These are phyloP conservation scores for Typha latifolia DNA, from an alignment of 176 grass and related monocot genomes.

Conservation along the genomic window DNA sequence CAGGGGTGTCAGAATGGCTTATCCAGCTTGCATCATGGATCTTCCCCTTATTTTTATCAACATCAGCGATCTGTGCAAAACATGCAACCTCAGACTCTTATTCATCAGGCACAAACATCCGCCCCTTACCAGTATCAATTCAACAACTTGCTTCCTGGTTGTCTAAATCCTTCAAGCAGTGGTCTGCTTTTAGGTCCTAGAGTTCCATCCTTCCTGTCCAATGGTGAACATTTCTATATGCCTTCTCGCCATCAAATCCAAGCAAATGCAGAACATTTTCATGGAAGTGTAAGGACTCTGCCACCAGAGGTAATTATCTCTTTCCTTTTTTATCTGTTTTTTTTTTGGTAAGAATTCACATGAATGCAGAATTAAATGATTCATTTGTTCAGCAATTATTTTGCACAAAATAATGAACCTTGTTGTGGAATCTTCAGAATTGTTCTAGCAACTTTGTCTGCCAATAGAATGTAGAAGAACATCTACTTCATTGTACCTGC, in stretches of 20 bases:
- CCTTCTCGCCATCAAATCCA: constrained; percentile 19
- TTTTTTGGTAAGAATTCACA: neutral
- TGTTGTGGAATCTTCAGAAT: no score
- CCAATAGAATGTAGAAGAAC: no score
- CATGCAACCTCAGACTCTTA: constrained; percentile 34
- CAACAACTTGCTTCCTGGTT: constrained; percentile 29
- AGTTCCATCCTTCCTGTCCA: constrained; percentile 24
- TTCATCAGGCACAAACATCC: constrained; percentile 39
- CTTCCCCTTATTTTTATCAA: constrained; percentile 28
- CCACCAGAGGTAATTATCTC: constrained; percentile 36
- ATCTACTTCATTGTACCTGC: no score
- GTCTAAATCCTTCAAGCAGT: constrained; percentile 26
- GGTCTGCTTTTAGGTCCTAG: constrained; percentile 37
- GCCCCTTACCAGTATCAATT: constrained; percentile 24
- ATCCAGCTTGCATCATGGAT: constrained; percentile 27
- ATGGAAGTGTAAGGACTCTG: constrained; percentile 27
- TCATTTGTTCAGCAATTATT: constrained; percentile 11
- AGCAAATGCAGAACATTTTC: constrained; percentile 19
- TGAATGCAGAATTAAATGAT: constrained; percentile 10
- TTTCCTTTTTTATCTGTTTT: constrained; percentile 12
- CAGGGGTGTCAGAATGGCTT: constrained; percentile 28
- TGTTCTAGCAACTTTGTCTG: no score
- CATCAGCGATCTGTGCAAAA: constrained; percentile 22
- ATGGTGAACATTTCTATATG: constrained; percentile 28
- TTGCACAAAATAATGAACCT: neutral